Evolutionary conservation across 805 yeast genomes (phyloP), one percentile per base, ranked within the genome.

Genomic region (Diddensiella santjacobensis): DNA sequence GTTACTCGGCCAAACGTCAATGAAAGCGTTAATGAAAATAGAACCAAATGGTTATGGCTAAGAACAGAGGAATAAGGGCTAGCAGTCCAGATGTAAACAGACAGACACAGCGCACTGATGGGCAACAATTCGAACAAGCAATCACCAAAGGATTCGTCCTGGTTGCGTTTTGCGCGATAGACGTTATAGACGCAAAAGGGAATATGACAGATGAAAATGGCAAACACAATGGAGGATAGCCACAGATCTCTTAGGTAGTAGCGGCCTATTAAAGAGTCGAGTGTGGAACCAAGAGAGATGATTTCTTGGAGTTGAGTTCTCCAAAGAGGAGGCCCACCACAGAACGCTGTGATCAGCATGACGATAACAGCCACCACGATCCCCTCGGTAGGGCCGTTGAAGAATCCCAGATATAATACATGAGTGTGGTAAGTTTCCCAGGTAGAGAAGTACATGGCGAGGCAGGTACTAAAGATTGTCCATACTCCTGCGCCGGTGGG

Each of bases 341-440:
- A 67, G 37, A 81, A 47, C 1, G 88, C 96, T 0, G 96, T 82
- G 15, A 77, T 44, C 3, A 79, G 49, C 67, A 80, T 89, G 24
- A 83, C 70, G 0, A 56, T 60, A 23, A 78, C 69, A 41, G 89
- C 77, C 65, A 84, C 73, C 51, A 89, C 61, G 26, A 91, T 84
- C 3, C 98, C 99, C 68, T 93, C 98, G 4, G 93, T 96, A 1
- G 99, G 99, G 0, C 98, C 99, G 36, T 95, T 85, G 59, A 88
- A 76, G 57, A 80, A 84, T 38, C 93, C 84, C 46, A 91, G 73
- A 64, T 78, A 91, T 49, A 91, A 70, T 24, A 83, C 84, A 62
- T 88, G 95, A 0, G 97, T 90, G 65, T 87, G 91, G 64, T 78
- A 90, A 57, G 90, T 96, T 68, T 90, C 97, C 97, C 97, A 90